Evolutionary conservation across 2,329 filamentous ascomycete species (phyloP), one percentile per base, ranked within the genome.

Genomic region (Diaporthe citri): DNA sequence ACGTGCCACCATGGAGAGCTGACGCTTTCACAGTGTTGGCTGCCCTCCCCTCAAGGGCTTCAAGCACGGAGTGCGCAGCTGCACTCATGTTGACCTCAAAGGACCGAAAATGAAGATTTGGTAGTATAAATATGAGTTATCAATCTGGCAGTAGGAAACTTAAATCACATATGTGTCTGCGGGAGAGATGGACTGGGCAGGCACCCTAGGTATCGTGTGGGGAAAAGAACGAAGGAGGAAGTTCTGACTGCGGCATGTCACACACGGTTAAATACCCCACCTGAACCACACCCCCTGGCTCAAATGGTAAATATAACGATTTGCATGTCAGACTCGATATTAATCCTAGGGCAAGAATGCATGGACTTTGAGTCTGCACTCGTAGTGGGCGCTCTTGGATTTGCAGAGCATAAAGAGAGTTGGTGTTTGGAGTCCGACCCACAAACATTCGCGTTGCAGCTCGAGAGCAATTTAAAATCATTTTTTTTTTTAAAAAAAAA

Each of bases 1-100:
- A 79, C 48, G 85, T 81, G 31, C 84, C 84, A 12, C 79, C 84
- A 10, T 84, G 80, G n/a, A 85, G 79, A 15, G 82, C 84, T 17
- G 83, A 84, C 20, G 84, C 77, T 2, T 77, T 82, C 31, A 85
- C 83, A 62, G 43, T 72, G 9, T 56, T 60, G 17, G 51, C 31
- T 28, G 73, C 69, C 20, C 64, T 48, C n/a, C 10, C 6, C 69
- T 75, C 73, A 15, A 75, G 69, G 17, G 46, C 20, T 20, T 69
- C 52, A 34, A 75, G 59, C 6, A 64, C 69, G 31, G 25, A 17
- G 13, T 34, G 34, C 20, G 60, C 69, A 41, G 70, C 59, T 67
- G 41, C 31, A 39, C 69, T 72, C 73, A 75, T 75, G 10, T 15
- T 55, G 34, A 51, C 43, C 48, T 15, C n/a, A 46, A 66, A 22